Evolutionary conservation across 768 basidiomycete genomes (phyloP).

Genomic region (Trametes coccinea): DNA sequence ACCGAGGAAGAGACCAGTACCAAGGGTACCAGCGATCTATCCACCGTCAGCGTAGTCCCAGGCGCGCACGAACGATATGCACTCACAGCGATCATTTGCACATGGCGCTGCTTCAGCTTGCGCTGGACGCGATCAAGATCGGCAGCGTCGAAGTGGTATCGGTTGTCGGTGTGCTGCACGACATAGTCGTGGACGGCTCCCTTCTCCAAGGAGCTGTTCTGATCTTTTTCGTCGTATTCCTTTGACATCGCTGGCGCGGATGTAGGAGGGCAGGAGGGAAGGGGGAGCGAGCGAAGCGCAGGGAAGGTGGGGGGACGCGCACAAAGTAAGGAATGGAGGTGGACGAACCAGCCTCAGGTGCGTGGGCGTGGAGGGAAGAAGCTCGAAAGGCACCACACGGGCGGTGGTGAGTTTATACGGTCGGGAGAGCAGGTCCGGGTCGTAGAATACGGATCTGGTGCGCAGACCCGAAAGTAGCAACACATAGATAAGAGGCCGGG

Average conservation of each 20-base stretch:
- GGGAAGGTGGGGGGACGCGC: constrained; percentile 1
- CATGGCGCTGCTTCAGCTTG: constrained; percentile 73
- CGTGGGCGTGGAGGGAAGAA: constrained; percentile 13
- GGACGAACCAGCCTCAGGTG: constrained; percentile 10
- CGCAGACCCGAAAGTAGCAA: constrained; percentile 1
- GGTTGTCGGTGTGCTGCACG: constrained; percentile 25
- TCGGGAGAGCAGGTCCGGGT: not conserved
- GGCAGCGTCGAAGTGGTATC: constrained; percentile 52
- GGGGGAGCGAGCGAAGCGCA: not conserved
- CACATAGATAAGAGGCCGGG: constrained; percentile 10
- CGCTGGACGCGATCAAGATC: constrained; percentile 74
- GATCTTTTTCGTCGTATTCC: constrained; percentile 28
- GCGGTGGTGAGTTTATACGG: constrained; percentile 11
- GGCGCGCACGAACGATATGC: not conserved
- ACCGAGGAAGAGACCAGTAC: constrained; percentile 73
- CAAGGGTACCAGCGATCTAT: constrained; percentile 73
- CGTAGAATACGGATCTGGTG: not conserved
- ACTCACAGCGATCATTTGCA: constrained; percentile 77
- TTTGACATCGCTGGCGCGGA: constrained; percentile 8
- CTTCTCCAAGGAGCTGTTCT: constrained; percentile 31
- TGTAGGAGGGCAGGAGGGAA: not conserved
- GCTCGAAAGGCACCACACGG: not conserved
- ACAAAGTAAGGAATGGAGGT: constrained; percentile 17
- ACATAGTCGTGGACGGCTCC: constrained; percentile 28
- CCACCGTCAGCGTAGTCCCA: not conserved